These are phyloP conservation scores for Selaginella moellendorffii DNA, from an alignment of 75 land plant genomes.

Conservation along the genomic window DNA sequence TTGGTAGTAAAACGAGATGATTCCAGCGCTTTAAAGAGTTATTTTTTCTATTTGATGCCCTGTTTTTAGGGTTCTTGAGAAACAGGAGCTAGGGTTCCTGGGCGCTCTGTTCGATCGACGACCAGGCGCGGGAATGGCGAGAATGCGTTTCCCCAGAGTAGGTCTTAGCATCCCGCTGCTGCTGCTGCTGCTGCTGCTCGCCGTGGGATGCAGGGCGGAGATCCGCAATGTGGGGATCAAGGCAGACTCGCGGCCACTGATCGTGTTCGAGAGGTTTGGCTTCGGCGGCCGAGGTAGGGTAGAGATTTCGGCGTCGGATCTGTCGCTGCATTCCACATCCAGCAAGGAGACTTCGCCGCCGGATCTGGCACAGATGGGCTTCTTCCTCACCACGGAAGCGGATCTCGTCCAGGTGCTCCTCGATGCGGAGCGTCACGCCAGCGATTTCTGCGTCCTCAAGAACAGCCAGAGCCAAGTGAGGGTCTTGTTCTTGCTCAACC, in stretches of 20 bases:
- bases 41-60: no score
- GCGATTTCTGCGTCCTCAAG: conserved; percentile 20
- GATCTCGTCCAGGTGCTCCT: conserved; percentile 36
- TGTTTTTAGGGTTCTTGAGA: no score
- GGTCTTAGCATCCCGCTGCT: no score
- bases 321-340: conserved; percentile 7
- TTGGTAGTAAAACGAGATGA: no score
- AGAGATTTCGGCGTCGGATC: conserved; percentile 18
- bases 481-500: conserved; percentile 25
- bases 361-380: conserved; percentile 40
- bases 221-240: neutral
- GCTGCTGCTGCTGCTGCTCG: no score
- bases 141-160: no score
- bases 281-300: conserved; percentile 28
- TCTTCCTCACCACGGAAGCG: conserved; percentile 55
- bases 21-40: no score
- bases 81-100: no score
- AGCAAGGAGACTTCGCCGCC: neutral
- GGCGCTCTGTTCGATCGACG: no score
- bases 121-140: no score
- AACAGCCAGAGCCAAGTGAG: conserved; percentile 7
- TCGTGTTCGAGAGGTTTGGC: conserved; percentile 53
- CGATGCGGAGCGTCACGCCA: conserved; percentile 8
- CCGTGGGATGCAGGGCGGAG: no score
- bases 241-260: conserved; percentile 33